Conservation (phyloP, 2,329 filamentous ascomycete species). For the Ophiocordyceps sinensis region DNA sequence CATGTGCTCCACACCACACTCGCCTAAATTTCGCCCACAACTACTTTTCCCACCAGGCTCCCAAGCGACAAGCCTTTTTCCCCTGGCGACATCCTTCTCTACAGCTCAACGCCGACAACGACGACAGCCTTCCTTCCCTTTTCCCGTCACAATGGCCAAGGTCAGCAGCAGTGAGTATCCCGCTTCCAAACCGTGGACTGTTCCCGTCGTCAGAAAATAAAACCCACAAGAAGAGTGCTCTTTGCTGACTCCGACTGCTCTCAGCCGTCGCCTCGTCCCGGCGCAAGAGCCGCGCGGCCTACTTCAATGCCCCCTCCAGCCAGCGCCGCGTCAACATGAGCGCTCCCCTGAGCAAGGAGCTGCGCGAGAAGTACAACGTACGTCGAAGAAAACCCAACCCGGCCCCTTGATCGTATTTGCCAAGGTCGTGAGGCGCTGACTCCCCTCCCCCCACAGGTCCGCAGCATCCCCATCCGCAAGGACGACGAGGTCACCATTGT, state of each 20-base stretch:
- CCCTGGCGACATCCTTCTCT: conserved; percentile 1
- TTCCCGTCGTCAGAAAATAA: not conserved
- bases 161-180: conserved; percentile 42
- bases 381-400: conserved; percentile 16
- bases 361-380: conserved; percentile 98
- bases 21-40: conserved; percentile 18
- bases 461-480: conserved; percentile 93
- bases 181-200: not conserved
- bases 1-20: conserved; percentile 16
- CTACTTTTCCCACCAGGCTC: not conserved
- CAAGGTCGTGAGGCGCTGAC: not conserved
- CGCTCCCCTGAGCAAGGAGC: conserved; percentile 89
- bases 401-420: not conserved
- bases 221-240: not conserved
- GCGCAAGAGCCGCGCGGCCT: conserved; percentile 97
- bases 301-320: conserved; percentile 92
- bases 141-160: conserved; percentile 51
- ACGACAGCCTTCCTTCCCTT: conserved; percentile 8
- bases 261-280: conserved; percentile 60
- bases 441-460: conserved; percentile 45
- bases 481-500: conserved; percentile 90
- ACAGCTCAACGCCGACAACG: conserved; percentile 16
- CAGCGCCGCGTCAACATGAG: conserved; percentile 94
- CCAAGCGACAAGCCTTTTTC: too few species aligned
- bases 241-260: not conserved